phyloP scores from a whole-genome alignment of 1,284 basidiomycete genomes.

The Laetiporus sulphureus region DNA sequence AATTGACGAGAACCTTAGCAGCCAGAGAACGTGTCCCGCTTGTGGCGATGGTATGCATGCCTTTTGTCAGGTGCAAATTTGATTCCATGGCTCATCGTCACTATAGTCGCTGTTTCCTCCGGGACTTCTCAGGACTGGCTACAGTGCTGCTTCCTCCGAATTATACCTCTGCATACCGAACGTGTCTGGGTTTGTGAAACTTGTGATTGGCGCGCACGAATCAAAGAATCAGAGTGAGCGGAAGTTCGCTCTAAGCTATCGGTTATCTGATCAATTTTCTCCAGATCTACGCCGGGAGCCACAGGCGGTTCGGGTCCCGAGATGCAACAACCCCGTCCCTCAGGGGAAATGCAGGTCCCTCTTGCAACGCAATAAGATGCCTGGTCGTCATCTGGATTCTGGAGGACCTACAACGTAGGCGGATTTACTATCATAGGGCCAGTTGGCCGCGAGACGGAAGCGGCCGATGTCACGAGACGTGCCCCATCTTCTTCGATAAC shows the following conservation, averaged over 20 bases:
- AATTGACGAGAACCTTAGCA: background rate
- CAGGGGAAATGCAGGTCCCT: no score
- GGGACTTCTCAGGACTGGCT: background rate
- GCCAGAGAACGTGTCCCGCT: background rate
- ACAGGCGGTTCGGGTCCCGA: background rate
- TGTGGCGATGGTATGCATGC: conserved; percentile 2
- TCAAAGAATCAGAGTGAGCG: background rate
- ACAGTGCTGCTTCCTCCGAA: conserved; percentile 1
- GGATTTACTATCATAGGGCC: no score
- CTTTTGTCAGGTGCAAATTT: background rate
- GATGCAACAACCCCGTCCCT: background rate
- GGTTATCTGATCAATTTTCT: background rate
- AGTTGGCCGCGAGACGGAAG: no score
- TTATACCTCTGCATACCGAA: background rate
- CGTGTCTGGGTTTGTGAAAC: conserved; percentile 1
- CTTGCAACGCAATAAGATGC: no score
- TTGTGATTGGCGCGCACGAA: conserved; percentile 1
- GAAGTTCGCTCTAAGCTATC: background rate
- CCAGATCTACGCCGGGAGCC: no score
- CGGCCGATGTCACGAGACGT: no score
- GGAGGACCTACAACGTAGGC: no score
- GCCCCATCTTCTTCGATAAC: no score
- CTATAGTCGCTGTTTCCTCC: conserved; percentile 1
- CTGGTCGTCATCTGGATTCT: no score
- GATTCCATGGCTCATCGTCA: no score